phyloP scores from a whole-genome alignment of 148 eudicot genomes.

The Tetragonia tetragonoides region DNA sequence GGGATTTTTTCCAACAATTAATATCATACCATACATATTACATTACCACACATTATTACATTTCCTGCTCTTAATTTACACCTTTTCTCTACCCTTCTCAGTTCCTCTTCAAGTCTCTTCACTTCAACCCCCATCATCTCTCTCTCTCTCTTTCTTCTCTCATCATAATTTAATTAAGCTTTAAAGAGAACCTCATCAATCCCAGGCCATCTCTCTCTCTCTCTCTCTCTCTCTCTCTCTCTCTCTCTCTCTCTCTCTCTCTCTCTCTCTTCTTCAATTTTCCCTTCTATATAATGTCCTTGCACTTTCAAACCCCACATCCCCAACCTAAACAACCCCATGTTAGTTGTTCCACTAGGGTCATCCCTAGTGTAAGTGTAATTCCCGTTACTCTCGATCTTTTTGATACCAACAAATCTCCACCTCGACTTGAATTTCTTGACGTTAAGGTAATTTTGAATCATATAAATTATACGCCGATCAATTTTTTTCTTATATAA shows the following conservation, averaged over 20 bases:
- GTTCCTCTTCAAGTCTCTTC: conserved; percentile 11
- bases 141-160: conserved; percentile 19
- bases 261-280: not conserved
- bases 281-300: conserved; percentile 57
- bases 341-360: not conserved
- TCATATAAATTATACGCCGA: no score
- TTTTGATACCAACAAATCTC: conserved; percentile 12
- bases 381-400: conserved; percentile 25
- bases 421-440: conserved; percentile 8
- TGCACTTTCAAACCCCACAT: conserved; percentile 37
- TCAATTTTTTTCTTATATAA: no score
- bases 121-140: conserved; percentile 24
- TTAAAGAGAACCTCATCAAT: conserved; percentile 44
- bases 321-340: conserved; percentile 22
- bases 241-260: not conserved
- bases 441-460: conserved; percentile 9
- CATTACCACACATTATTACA: not conserved
- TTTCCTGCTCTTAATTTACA: not conserved
- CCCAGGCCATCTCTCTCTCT: not conserved
- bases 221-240: not conserved
- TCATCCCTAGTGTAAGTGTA: not conserved
- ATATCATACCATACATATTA: not conserved
- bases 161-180: conserved; percentile 45
- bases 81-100: not conserved
- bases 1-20: conserved; percentile 28